Conservation (phyloP, 225 moss, liverwort and hornwort genomes). For the Polytrichum formosum region DNA sequence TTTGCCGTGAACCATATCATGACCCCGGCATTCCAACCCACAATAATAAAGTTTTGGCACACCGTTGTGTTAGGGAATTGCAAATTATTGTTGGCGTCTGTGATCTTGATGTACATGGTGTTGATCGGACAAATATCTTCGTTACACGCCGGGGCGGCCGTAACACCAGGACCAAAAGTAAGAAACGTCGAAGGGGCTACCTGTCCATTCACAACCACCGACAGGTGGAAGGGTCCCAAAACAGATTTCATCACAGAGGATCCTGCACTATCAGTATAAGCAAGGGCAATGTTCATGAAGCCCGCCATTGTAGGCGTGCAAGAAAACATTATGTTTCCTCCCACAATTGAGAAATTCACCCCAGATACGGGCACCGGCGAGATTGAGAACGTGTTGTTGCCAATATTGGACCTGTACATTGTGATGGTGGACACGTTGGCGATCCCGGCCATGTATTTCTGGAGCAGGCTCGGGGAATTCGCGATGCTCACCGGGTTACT, state of each 20-base stretch:
- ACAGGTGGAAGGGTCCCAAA: slow-evolving; percentile 28
- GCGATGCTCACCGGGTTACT: slow-evolving; percentile 32
- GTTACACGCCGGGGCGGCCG: slow-evolving; percentile 12
- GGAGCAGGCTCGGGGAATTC: slow-evolving; percentile 13
- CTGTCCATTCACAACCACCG: slow-evolving; percentile 19
- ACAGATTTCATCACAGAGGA: slow-evolving; percentile 4
- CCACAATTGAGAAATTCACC: slow-evolving; percentile 6
- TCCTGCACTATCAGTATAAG: slow-evolving; percentile 20
- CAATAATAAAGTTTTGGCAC: slow-evolving; percentile 15
- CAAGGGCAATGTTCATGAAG: slow-evolving; percentile 27
- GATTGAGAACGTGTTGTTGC: slow-evolving; percentile 9
- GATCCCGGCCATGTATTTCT: slow-evolving; percentile 24
- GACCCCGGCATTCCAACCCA: slow-evolving; percentile 24
- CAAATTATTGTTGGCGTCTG: slow-evolving; percentile 8
- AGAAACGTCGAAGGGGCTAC: slow-evolving; percentile 9
- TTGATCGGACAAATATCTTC: slow-evolving; percentile 17
- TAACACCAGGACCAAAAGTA: slow-evolving; percentile 27
- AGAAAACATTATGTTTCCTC: slow-evolving; percentile 23
- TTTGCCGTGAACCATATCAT: slow-evolving; percentile 24
- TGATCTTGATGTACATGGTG: slow-evolving; percentile 29
- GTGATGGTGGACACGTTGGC: slow-evolving; percentile 30
- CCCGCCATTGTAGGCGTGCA: slow-evolving; percentile 20
- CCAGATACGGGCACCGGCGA: slow-evolving; percentile 6
- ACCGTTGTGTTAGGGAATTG: slow-evolving; percentile 2
- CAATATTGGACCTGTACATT: slow-evolving; percentile 10